Percentiles rank a stretch among this genome's conserved stretches.
These are phyloP conservation scores for Tolypocladium endophyticum DNA, from an alignment of 2,329 filamentous ascomycete species.

Conservation along the genomic window DNA sequence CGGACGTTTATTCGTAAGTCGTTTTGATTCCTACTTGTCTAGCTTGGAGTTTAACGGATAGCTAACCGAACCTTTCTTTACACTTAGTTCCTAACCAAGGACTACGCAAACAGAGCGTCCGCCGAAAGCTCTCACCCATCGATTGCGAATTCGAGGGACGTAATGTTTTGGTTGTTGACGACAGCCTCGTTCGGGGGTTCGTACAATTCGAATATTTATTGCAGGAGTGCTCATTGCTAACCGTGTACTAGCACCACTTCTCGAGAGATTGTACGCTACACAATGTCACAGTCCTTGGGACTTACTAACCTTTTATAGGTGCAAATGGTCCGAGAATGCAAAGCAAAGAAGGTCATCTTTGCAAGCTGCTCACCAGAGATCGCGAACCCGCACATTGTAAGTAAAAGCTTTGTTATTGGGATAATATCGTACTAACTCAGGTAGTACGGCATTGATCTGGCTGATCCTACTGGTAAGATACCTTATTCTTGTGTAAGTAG, in stretches of 20 bases:
- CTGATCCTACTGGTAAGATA: no score
- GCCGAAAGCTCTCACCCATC: slow-evolving; percentile 83
- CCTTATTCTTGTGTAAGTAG: no score
- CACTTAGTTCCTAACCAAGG: slow-evolving; percentile 52
- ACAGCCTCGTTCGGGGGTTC: slow-evolving; percentile 67
- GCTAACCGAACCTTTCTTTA: no score
- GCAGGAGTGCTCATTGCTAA: no score
- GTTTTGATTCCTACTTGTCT: no score
- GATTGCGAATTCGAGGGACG: slow-evolving; percentile 72
- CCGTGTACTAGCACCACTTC: background rate
- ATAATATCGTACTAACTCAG: no score
- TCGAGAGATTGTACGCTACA: background rate
- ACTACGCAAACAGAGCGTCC: slow-evolving; percentile 72
- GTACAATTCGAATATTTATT: no score
- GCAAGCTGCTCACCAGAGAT: background rate
- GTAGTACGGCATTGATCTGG: no score
- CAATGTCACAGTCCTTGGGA: no score
- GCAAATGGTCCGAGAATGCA: background rate
- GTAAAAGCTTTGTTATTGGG: background rate
- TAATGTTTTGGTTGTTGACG: slow-evolving; percentile 76
- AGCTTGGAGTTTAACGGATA: no score
- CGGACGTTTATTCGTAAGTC: slow-evolving; percentile 58
- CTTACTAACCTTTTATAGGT: no score
- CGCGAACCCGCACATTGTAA: background rate
- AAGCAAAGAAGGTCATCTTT: background rate